Conservation (phyloP, 768 basidiomycete genomes). For the Lentinus brumalis region DNA sequence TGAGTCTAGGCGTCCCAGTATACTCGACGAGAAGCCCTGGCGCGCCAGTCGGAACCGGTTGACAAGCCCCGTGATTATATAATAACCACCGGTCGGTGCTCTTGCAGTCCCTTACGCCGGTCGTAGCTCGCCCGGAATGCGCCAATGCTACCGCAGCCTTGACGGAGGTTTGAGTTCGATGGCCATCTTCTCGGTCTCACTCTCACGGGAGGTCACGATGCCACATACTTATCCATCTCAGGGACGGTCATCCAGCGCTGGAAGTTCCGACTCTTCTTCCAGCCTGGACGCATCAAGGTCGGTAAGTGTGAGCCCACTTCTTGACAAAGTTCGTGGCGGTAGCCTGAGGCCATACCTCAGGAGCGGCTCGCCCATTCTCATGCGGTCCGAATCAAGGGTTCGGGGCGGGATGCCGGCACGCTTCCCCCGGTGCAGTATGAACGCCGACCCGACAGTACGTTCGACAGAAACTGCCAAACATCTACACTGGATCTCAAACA, state of each 20-base stretch:
- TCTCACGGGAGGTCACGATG: neutral
- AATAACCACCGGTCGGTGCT: constrained; percentile 1
- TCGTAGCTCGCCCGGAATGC: neutral
- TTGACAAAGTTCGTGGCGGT: no score
- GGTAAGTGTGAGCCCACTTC: no score
- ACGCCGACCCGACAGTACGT: constrained; percentile 15
- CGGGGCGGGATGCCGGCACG: neutral
- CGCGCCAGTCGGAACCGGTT: neutral
- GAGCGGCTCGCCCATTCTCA: neutral
- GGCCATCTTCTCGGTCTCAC: neutral
- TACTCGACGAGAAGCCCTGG: no score
- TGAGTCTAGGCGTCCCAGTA: no score
- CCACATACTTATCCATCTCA: neutral
- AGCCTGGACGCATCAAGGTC: no score
- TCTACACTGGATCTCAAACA: constrained; percentile 12
- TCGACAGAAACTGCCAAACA: constrained; percentile 21
- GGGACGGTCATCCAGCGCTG: no score
- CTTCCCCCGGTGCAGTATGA: neutral
- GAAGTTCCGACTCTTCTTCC: no score
- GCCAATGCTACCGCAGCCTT: neutral
- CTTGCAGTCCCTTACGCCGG: neutral
- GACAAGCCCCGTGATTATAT: neutral
- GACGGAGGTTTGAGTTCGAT: neutral
- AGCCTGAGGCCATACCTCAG: no score
- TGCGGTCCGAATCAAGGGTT: neutral